These are phyloP conservation scores for Pichia terricola DNA, from an alignment of 1,139 yeast species.

Conservation along the genomic window DNA sequence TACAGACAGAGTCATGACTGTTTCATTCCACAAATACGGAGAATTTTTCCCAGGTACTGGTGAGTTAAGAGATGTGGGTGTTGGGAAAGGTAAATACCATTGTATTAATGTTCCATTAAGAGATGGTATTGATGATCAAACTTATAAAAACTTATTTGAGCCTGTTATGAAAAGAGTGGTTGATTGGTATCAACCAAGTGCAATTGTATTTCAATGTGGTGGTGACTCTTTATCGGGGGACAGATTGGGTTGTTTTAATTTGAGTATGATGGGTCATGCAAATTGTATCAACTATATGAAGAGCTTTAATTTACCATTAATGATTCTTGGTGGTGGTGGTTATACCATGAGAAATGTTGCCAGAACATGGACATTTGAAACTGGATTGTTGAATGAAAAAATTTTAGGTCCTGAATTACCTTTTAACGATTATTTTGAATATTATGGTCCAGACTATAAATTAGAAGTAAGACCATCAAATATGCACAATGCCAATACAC, in stretches of 20 bases:
- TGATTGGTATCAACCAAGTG: slow-evolving; percentile 68
- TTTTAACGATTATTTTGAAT: slow-evolving; percentile 92
- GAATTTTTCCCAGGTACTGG: slow-evolving; percentile 98
- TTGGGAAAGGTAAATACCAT: slow-evolving; percentile 79
- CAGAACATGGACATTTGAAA: slow-evolving; percentile 89
- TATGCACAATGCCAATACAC: slow-evolving; percentile 93
- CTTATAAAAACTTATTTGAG: slow-evolving; percentile 81
- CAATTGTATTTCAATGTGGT: slow-evolving; percentile 92
- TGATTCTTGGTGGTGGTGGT: slow-evolving; percentile 96
- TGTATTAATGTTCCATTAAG: slow-evolving; percentile 87
- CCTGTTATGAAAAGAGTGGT: slow-evolving; percentile 65
- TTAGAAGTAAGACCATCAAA: slow-evolving; percentile 90
- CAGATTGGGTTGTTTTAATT: slow-evolving; percentile 84
- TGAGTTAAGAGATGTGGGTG: slow-evolving; percentile 74
- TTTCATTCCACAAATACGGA: slow-evolving; percentile 92
- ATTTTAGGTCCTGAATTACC: slow-evolving; percentile 77
- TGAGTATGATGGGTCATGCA: slow-evolving; percentile 88
- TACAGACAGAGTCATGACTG: slow-evolving; percentile 92
- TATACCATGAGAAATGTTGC: slow-evolving; percentile 95
- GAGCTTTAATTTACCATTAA: slow-evolving; percentile 77
- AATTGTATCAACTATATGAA: slow-evolving; percentile 85
- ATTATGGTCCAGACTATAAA: slow-evolving; percentile 93
- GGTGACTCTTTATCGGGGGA: slow-evolving; percentile 95
- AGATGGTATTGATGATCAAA: slow-evolving; percentile 94
- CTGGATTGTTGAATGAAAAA: slow-evolving; percentile 78